Percentiles rank a stretch among this genome's conserved stretches.
Conservation (phyloP, 2,329 filamentous ascomycete species). For the Scolecobasidium constrictum region DNA sequence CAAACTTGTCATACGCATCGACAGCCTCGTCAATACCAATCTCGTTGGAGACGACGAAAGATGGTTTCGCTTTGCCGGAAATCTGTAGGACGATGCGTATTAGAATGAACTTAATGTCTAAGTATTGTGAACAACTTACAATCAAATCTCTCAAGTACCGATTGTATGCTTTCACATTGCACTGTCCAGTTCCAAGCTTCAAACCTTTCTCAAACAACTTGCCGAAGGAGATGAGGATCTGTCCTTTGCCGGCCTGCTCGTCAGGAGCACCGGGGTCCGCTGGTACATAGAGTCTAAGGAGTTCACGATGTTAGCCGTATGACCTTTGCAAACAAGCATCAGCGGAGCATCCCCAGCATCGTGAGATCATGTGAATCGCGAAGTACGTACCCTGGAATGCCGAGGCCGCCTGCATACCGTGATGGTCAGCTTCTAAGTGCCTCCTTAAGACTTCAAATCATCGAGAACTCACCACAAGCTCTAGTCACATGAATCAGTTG, state of each 20-base stretch:
- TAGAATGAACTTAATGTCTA: too few species aligned
- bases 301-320: too few species aligned
- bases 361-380: too few species aligned
- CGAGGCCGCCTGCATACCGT: constrained; percentile 50
- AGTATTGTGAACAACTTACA: too few species aligned
- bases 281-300: constrained; percentile 41
- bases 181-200: constrained; percentile 19
- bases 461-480: constrained; percentile 22
- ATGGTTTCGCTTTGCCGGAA: constrained; percentile 51
- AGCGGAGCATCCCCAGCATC: too few species aligned
- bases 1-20: constrained; percentile 53
- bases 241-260: constrained; percentile 48
- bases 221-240: constrained; percentile 53
- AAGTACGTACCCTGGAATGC: too few species aligned
- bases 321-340: too few species aligned
- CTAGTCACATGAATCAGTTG: constrained; percentile 53
- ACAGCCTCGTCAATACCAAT: constrained; percentile 51
- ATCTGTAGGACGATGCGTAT: too few species aligned
- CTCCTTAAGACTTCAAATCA: too few species aligned
- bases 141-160: constrained; percentile 55
- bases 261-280: constrained; percentile 53
- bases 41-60: constrained; percentile 56
- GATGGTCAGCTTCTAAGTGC: too few species aligned
- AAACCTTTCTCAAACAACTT: constrained; percentile 55
- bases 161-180: constrained; percentile 60